A percentile compares a stretch with the other conserved stretches of the same genome.
Evolutionary conservation across 345 rosid species (phyloP).

Genomic region (Pugionium cornutum): DNA sequence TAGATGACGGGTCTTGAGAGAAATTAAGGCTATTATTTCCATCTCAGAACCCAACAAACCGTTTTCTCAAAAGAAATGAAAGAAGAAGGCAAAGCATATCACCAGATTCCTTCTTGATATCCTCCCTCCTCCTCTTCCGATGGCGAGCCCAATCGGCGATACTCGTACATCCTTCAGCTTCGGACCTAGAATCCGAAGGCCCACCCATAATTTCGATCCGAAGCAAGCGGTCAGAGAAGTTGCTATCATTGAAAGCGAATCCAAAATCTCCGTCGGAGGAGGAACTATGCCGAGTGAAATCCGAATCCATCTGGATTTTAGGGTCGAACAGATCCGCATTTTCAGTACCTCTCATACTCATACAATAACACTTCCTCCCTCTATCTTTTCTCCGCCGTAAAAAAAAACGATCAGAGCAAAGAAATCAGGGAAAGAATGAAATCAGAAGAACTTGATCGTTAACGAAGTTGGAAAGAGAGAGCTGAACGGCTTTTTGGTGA

Average conservation of each 20-base stretch:
- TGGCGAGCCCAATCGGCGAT: slow-evolving; percentile 91
- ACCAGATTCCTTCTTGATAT: slow-evolving; percentile 72
- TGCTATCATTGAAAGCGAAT: slow-evolving; percentile 91
- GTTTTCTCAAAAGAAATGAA: not conserved
- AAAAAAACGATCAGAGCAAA: not conserved
- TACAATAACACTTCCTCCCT: not conserved
- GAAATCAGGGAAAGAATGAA: not conserved
- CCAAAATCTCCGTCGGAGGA: slow-evolving; percentile 79
- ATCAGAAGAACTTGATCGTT: slow-evolving; percentile 9
- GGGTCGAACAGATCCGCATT: slow-evolving; percentile 82
- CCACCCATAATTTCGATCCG: slow-evolving; percentile 90
- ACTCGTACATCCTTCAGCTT: slow-evolving; percentile 67
- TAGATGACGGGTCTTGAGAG: not conserved
- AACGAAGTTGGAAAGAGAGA: slow-evolving; percentile 14
- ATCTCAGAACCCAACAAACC: not conserved
- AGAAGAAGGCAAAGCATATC: not conserved
- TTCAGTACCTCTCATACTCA: slow-evolving; percentile 25
- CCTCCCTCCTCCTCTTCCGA: slow-evolving; percentile 87
- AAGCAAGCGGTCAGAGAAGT: slow-evolving; percentile 92
- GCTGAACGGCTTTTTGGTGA: slow-evolving; percentile 3
- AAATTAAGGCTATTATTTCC: not conserved
- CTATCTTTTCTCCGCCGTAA: not conserved
- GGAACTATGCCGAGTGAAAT: slow-evolving; percentile 47
- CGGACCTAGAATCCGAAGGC: slow-evolving; percentile 49
- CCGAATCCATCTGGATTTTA: slow-evolving; percentile 67